Conservation (phyloP, 768 basidiomycete genomes). For the Tubosaeta sp. region DNA sequence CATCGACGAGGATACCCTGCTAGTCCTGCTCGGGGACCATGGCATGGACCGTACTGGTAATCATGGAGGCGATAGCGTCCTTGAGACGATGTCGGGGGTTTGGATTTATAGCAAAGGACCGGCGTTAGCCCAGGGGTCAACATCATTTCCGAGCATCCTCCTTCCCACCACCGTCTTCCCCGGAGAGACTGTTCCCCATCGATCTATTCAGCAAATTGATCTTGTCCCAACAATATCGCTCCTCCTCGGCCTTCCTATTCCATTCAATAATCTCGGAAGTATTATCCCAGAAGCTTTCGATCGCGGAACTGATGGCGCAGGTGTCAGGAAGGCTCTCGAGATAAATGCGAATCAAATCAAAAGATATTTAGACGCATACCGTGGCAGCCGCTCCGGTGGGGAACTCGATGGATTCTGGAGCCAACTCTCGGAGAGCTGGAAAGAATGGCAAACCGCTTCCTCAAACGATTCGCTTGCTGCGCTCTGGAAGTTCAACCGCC, state of each 20-base stretch:
- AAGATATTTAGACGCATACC: conserved; percentile 74
- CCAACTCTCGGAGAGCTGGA: conserved; percentile 46
- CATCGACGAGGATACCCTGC: conserved; percentile 82
- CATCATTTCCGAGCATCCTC: conserved; percentile 44
- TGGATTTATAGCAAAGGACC: conserved; percentile 90
- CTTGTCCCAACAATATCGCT: conserved; percentile 85
- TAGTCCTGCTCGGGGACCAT: conserved; percentile 92
- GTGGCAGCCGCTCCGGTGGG: conserved; percentile 58
- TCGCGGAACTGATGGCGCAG: conserved; percentile 32
- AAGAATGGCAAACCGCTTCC: conserved; percentile 28
- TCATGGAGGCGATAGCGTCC: conserved; percentile 85
- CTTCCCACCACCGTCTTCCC: conserved; percentile 59
- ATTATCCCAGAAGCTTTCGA: conserved; percentile 91
- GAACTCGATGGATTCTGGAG: conserved; percentile 71
- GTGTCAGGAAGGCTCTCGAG: conserved; percentile 56
- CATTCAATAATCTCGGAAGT: conserved; percentile 91
- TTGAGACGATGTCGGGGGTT: conserved; percentile 80
- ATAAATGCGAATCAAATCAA: conserved; percentile 75
- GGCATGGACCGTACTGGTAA: conserved; percentile 96
- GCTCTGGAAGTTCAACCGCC: conserved; percentile 26
- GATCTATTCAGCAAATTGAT: conserved; percentile 89
- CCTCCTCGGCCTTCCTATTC: conserved; percentile 88
- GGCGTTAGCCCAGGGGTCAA: conserved; percentile 36
- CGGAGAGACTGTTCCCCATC: conserved; percentile 46
- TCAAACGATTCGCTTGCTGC: conserved; percentile 10